Percentiles rank a stretch among this genome's conserved stretches.
phyloP scores from a whole-genome alignment of 2,329 filamentous ascomycete species.

The Botrytis pseudocinerea region DNA sequence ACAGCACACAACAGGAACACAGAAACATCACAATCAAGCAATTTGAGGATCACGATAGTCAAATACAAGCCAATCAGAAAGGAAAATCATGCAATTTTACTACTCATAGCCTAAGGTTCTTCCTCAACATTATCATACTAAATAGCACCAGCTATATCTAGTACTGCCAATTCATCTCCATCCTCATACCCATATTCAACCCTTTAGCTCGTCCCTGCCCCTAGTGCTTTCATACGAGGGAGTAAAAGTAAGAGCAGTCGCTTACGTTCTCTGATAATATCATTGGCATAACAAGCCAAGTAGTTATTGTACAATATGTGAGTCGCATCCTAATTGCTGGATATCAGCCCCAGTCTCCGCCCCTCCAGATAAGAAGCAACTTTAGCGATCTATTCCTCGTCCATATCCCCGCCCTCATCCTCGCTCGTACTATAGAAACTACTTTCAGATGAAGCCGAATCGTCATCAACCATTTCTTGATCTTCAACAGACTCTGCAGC shows the following conservation, averaged over 20 bases:
- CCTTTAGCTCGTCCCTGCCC: not conserved
- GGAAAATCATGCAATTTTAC: not conserved
- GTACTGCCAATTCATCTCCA: not conserved
- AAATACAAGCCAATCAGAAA: not conserved
- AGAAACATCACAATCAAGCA: not conserved
- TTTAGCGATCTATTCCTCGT: not conserved
- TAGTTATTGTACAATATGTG: not conserved
- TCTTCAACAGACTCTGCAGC: not conserved
- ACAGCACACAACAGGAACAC: not conserved
- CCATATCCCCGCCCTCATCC: not conserved
- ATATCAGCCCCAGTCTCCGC: not conserved
- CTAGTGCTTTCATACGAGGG: not conserved
- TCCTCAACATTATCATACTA: not conserved
- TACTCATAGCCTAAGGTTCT: not conserved
- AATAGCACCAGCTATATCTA: not conserved
- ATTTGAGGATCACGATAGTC: not conserved
- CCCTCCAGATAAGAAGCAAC: not conserved
- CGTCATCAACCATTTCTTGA: not conserved
- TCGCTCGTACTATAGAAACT: not conserved
- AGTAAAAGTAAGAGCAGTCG: not conserved
- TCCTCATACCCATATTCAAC: not conserved
- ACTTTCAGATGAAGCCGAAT: accelerated
- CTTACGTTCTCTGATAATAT: not conserved
- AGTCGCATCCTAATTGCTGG: not conserved
- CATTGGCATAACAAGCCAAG: not conserved